Conservation (phyloP, 352 stramenopile species). For the Salisapilia sapeloensis region DNA sequence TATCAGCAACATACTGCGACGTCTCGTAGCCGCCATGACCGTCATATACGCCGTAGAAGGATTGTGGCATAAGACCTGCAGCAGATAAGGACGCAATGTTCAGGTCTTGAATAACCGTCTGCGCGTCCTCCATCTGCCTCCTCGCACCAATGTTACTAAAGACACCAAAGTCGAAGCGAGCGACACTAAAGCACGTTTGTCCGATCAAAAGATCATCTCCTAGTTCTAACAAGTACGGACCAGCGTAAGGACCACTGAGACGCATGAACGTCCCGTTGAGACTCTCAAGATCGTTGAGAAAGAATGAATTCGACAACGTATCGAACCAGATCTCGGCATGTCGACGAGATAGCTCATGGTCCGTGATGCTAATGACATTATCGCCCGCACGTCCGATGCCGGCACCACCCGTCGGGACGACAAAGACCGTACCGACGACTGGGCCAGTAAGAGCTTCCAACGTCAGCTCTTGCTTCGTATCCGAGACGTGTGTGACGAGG, state of each 20-base stretch:
- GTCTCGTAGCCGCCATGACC: conserved; percentile 90
- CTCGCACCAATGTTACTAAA: conserved; percentile 87
- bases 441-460: conserved; percentile 42
- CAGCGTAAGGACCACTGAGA: conserved; percentile 84
- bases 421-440: conserved; percentile 53
- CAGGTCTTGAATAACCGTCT: conserved; percentile 87
- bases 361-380: conserved; percentile 86
- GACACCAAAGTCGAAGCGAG: conserved; percentile 93
- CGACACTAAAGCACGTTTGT: conserved; percentile 92
- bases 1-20: conserved; percentile 79
- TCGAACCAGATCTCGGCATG: conserved; percentile 90
- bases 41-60: conserved; percentile 94
- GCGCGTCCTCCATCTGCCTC: conserved; percentile 94
- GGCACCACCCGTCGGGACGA: conserved; percentile 69
- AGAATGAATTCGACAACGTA: conserved; percentile 53
- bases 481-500: conserved; percentile 33
- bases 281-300: conserved; percentile 73
- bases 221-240: conserved; percentile 85
- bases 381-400: conserved; percentile 77
- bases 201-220: conserved; percentile 93
- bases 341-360: conserved; percentile 89
- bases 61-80: conserved; percentile 61
- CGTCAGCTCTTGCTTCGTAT: conserved; percentile 29
- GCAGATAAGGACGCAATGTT: conserved; percentile 35
- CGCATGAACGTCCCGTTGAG: conserved; percentile 95